These are phyloP conservation scores for Hapsidospora chrysogenum DNA, from an alignment of 495 filamentous ascomycete genomes.

Conservation along the genomic window DNA sequence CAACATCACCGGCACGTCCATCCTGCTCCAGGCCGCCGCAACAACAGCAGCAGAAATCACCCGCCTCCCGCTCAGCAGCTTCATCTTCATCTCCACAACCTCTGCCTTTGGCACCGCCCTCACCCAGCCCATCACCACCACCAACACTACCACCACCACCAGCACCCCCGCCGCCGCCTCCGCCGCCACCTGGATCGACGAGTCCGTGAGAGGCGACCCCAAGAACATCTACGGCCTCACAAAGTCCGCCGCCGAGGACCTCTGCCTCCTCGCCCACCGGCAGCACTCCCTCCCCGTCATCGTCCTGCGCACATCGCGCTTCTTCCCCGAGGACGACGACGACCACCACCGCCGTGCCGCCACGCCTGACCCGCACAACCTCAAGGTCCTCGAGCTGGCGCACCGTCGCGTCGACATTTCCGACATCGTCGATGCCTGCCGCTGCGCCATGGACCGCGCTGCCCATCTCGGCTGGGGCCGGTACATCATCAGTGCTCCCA, in stretches of 20 bases:
- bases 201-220: constrained; percentile 6
- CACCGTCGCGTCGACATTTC: constrained; percentile 13
- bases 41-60: background rate
- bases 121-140: no score
- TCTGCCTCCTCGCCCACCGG: constrained; percentile 8
- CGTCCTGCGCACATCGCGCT: constrained; percentile 12
- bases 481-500: constrained; percentile 11
- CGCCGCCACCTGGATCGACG: constrained; percentile 13
- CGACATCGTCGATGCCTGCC: constrained; percentile 11
- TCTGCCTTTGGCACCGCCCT: constrained; percentile 13
- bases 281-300: constrained; percentile 5
- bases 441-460: constrained; percentile 8
- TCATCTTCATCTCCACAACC: constrained; percentile 15
- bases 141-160: no score
- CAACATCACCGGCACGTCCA: constrained; percentile 11
- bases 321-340: constrained; percentile 16
- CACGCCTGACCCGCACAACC: constrained; percentile 9
- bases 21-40: constrained; percentile 7
- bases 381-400: constrained; percentile 15
- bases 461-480: constrained; percentile 4
- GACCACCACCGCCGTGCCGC: constrained; percentile 7
- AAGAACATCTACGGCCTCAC: constrained; percentile 18
- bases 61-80: constrained; percentile 5
- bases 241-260: constrained; percentile 12
- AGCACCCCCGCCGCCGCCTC: constrained; percentile 1